Conservation (phyloP, 2,329 filamentous ascomycete genomes). For the Apiospora koreana region DNA sequence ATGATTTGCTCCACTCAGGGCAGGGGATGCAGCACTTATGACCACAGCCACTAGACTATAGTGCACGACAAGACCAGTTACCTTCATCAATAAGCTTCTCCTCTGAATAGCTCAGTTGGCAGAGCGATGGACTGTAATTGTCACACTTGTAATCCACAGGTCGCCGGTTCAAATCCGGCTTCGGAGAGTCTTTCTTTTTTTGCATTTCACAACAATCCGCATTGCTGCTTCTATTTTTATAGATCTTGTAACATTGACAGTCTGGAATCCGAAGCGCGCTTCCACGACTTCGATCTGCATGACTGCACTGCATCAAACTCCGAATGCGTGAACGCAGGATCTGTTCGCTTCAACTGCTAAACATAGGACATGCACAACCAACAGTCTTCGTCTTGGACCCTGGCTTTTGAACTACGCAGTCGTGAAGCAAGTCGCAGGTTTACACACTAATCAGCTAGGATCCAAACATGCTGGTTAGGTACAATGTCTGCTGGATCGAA, state of each 20-base stretch:
- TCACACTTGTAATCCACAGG: conserved; percentile 2
- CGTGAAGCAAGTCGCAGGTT: not conserved
- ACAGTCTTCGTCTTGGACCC: no score
- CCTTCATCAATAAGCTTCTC: not conserved
- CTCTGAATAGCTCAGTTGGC: conserved; percentile 8
- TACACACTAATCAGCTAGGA: not conserved
- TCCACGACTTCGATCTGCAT: not conserved
- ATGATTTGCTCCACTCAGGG: not conserved
- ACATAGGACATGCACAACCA: not conserved
- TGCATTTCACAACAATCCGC: no score
- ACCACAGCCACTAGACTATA: not conserved
- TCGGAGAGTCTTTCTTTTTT: not conserved
- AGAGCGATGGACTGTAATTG: conserved; percentile 7
- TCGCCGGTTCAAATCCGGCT: conserved; percentile 9
- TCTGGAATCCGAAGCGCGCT: not conserved
- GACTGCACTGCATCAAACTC: no score
- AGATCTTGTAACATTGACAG: not conserved
- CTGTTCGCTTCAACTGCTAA: no score
- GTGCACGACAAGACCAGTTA: not conserved
- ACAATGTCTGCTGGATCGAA: not conserved
- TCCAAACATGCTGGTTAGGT: not conserved
- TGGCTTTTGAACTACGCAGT: not conserved
- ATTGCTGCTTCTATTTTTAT: not conserved
- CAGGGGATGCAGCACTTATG: not conserved
- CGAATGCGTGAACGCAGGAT: no score